phyloP scores from a whole-genome alignment of 2,329 filamentous ascomycete genomes.

The Colletotrichum tropicale region DNA sequence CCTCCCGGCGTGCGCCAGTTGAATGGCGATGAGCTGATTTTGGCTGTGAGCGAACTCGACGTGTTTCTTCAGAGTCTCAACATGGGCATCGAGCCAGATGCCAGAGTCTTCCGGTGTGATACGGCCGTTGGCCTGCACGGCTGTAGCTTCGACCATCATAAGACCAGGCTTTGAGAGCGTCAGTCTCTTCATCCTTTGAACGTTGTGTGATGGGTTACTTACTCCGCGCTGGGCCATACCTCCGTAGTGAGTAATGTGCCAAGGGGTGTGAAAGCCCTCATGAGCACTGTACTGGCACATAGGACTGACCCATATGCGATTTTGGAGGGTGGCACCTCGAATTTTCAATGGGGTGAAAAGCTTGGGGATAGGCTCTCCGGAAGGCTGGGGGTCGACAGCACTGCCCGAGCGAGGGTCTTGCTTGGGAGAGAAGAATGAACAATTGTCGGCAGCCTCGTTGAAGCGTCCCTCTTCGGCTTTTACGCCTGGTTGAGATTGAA shows the following conservation, averaged over 20 bases:
- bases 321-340: conserved; percentile 46
- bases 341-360: conserved; percentile 52
- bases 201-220: not conserved
- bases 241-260: conserved; percentile 78
- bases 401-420: conserved; percentile 49
- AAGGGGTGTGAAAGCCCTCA: conserved; percentile 68
- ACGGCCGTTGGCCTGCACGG: conserved; percentile 66
- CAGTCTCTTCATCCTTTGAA: not conserved
- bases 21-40: conserved; percentile 71
- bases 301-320: conserved; percentile 51
- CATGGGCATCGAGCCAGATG: conserved; percentile 73
- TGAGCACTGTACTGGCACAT: conserved; percentile 52
- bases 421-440: conserved; percentile 52
- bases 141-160: conserved; percentile 68
- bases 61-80: conserved; percentile 58
- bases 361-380: conserved; percentile 52
- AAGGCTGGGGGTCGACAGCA: conserved; percentile 38
- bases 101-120: conserved; percentile 73
- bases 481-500: not conserved
- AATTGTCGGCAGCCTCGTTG: not conserved
- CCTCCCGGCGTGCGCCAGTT: conserved; percentile 77
- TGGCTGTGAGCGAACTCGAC: conserved; percentile 64
- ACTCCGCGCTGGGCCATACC: conserved; percentile 71
- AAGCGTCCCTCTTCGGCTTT: not conserved
- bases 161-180: conserved; percentile 51